A percentile compares a stretch with the other conserved stretches of the same genome.
Conservation (phyloP, 1,284 basidiomycete species). For the Baeospora myosura region DNA sequence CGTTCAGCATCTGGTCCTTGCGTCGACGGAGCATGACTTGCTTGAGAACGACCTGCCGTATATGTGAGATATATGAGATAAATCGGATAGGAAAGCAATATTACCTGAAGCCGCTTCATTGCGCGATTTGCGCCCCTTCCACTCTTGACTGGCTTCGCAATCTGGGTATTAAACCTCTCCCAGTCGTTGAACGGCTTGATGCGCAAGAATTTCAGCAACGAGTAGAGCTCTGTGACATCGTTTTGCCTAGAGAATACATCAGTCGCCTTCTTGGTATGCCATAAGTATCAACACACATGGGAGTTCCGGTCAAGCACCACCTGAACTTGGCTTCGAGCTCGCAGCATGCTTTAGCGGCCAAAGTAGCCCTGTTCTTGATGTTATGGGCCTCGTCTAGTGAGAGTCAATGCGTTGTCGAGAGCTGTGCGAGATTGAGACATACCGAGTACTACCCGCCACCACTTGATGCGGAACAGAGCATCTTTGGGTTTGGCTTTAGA, state of each 20-base stretch:
- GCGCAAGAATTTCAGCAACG: conserved; percentile 84
- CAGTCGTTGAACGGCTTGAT: conserved; percentile 80
- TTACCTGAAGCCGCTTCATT: conserved; percentile 78
- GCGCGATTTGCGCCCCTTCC: conserved; percentile 60
- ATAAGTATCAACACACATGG: conserved; percentile 54
- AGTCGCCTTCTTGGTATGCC: not conserved
- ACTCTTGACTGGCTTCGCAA: conserved; percentile 73
- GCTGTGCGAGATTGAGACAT: conserved; percentile 11
- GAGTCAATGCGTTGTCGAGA: conserved; percentile 1
- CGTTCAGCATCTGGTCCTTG: conserved; percentile 79
- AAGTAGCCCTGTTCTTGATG: conserved; percentile 90
- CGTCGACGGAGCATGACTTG: conserved; percentile 87
- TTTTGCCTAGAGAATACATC: conserved; percentile 61
- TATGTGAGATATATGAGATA: not conserved
- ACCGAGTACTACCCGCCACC: conserved; percentile 86
- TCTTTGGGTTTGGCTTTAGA: conserved; percentile 36
- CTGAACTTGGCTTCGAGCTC: conserved; percentile 73
- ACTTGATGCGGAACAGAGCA: conserved; percentile 75
- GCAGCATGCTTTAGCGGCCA: conserved; percentile 76
- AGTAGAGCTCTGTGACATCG: conserved; percentile 83
- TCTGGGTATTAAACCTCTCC: conserved; percentile 71
- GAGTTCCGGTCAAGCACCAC: conserved; percentile 90
- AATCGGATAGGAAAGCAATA: conserved; percentile 15
- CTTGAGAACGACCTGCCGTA: conserved; percentile 65
- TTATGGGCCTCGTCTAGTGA: conserved; percentile 90